Conservation (phyloP, 2,329 filamentous ascomycete species). For the Colletotrichum sidae region DNA sequence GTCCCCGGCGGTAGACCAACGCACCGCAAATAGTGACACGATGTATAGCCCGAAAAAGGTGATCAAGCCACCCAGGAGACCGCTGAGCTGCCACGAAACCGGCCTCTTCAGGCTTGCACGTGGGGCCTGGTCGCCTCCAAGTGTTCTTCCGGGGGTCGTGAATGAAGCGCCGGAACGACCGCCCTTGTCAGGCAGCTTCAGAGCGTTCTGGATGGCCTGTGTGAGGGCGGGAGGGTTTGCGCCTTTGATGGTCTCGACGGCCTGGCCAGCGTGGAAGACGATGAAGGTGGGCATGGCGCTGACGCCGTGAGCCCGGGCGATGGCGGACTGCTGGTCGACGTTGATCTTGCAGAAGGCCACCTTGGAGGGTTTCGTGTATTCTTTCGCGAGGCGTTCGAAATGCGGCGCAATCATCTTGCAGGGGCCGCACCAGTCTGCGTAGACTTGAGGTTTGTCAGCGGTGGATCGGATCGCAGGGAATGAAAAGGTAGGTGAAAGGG, state of each 20-base stretch:
- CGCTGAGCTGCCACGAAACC: constrained; percentile 50
- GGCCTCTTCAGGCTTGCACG: constrained; percentile 38
- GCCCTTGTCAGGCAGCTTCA: constrained; percentile 61
- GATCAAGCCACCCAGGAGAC: constrained; percentile 61
- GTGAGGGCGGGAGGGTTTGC: constrained; percentile 83
- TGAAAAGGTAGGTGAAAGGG: constrained; percentile 3
- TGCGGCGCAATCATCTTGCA: constrained; percentile 93
- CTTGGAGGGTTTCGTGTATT: constrained; percentile 82
- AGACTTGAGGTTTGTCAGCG: constrained; percentile 69
- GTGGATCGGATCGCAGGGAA: constrained; percentile 22
- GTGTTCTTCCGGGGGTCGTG: constrained; percentile 66
- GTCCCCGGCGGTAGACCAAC: constrained; percentile 42
- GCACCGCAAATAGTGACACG: constrained; percentile 69
- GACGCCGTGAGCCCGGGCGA: constrained; percentile 82
- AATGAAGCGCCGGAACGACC: constrained; percentile 61
- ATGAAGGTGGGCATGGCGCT: constrained; percentile 95
- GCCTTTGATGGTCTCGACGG: constrained; percentile 82
- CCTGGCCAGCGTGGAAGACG: constrained; percentile 81
- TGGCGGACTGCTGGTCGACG: constrained; percentile 83
- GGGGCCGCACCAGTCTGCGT: constrained; percentile 94
- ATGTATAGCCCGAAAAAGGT: constrained; percentile 72
- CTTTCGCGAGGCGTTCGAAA: constrained; percentile 84
- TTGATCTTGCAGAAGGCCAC: constrained; percentile 95
- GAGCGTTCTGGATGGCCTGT: constrained; percentile 78
- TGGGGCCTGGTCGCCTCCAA: constrained; percentile 56